Evolutionary conservation across 345 rosid genomes (phyloP).

Genomic region (Litchi chinensis): DNA sequence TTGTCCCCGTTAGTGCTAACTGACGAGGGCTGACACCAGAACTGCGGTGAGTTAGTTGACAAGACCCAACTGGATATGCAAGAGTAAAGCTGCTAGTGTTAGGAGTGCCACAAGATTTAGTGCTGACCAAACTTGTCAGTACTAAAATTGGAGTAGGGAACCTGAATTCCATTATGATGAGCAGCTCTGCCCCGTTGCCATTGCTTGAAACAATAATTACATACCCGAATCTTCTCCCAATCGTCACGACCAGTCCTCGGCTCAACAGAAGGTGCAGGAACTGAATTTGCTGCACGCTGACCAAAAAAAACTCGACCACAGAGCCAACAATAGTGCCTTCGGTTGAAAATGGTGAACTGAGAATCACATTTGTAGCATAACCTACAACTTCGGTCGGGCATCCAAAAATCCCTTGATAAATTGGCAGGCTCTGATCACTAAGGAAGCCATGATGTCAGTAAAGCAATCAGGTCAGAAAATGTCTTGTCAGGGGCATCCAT

Average conservation of each 20-base stretch:
- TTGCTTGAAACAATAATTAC: slow-evolving; percentile 90
- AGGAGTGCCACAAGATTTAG: slow-evolving; percentile 59
- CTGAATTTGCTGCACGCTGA: slow-evolving; percentile 78
- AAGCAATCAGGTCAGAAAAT: slow-evolving; percentile 56
- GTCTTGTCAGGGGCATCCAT: slow-evolving; percentile 69
- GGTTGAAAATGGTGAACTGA: slow-evolving; percentile 72
- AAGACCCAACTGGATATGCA: slow-evolving; percentile 49
- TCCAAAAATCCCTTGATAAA: slow-evolving; percentile 94
- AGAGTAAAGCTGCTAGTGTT: slow-evolving; percentile 58
- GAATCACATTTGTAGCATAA: slow-evolving; percentile 91
- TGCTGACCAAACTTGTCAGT: slow-evolving; percentile 63
- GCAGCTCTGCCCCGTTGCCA: slow-evolving; percentile 52
- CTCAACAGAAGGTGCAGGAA: slow-evolving; percentile 57
- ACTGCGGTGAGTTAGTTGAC: slow-evolving; percentile 48
- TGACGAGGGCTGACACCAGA: slow-evolving; percentile 51
- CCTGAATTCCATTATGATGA: slow-evolving; percentile 56
- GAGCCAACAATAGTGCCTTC: slow-evolving; percentile 88
- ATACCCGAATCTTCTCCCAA: slow-evolving; percentile 80
- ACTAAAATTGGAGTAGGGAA: slow-evolving; percentile 48
- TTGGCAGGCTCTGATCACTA: slow-evolving; percentile 78
- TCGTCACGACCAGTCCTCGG: slow-evolving; percentile 52
- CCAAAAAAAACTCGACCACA: slow-evolving; percentile 96
- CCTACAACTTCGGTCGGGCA: slow-evolving; percentile 96
- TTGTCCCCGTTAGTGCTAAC: slow-evolving; percentile 43
- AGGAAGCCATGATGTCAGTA: slow-evolving; percentile 68